These are phyloP conservation scores for Aquilaria sinensis DNA, from an alignment of 345 rosid genomes.

Conservation along the genomic window DNA sequence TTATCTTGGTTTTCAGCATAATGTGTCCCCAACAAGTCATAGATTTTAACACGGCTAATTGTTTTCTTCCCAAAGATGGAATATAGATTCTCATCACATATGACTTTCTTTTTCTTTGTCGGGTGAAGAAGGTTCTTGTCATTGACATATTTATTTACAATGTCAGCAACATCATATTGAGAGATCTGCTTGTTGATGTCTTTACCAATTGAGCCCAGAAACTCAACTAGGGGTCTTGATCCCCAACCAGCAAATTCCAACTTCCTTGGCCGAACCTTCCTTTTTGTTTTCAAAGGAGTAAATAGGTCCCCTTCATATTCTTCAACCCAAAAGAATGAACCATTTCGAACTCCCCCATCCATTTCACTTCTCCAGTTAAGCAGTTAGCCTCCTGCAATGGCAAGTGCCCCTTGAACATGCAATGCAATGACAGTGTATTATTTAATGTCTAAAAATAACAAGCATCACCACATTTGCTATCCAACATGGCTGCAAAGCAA, in stretches of 20 bases:
- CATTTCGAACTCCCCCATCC: background rate
- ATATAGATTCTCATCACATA: conserved; percentile 44
- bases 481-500: too few species aligned
- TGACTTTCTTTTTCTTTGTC: conserved; percentile 46
- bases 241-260: conserved; percentile 68
- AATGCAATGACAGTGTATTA: too few species aligned
- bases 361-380: background rate
- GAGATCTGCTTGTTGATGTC: conserved; percentile 41
- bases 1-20: conserved; percentile 54
- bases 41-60: conserved; percentile 35
- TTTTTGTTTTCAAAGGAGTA: conserved; percentile 23
- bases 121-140: conserved; percentile 37
- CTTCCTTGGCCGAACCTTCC: conserved; percentile 40
- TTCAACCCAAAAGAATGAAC: conserved; percentile 30
- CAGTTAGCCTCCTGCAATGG: too few species aligned
- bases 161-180: conserved; percentile 37
- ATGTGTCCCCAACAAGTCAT: conserved; percentile 53
- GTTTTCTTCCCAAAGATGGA: conserved; percentile 58
- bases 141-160: conserved; percentile 39
- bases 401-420: too few species aligned
- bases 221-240: conserved; percentile 57
- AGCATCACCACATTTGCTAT: too few species aligned
- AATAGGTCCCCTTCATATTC: conserved; percentile 20
- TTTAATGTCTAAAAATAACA: too few species aligned
- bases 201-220: conserved; percentile 47